These are phyloP conservation scores for Hericium rajendrae DNA, from an alignment of 768 basidiomycete species.

Conservation along the genomic window DNA sequence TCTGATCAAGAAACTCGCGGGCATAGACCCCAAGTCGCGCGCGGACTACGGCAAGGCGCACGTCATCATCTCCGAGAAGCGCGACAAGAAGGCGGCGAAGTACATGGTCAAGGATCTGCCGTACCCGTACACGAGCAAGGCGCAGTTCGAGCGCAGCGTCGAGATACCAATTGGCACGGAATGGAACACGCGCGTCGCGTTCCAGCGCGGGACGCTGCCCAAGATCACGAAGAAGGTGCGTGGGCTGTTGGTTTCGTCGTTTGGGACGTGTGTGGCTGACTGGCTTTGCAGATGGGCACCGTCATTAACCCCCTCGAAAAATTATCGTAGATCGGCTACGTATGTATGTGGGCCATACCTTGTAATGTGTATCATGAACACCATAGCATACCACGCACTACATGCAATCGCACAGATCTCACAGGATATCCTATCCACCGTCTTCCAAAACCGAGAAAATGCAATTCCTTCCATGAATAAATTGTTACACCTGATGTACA, in stretches of 20 bases:
- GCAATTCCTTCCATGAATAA: too few species aligned
- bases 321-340: slow-evolving; percentile 21
- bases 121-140: slow-evolving; percentile 87
- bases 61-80: slow-evolving; percentile 92
- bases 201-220: slow-evolving; percentile 79
- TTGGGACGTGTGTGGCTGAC: neutral
- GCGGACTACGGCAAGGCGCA: slow-evolving; percentile 79
- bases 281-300: slow-evolving; percentile 43
- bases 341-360: neutral
- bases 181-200: slow-evolving; percentile 85
- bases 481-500: too few species aligned
- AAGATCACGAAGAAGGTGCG: slow-evolving; percentile 79
- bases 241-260: neutral
- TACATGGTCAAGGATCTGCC: slow-evolving; percentile 89
- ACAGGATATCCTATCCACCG: too few species aligned
- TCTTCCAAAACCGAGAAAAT: too few species aligned
- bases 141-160: slow-evolving; percentile 84
- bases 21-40: slow-evolving; percentile 69
- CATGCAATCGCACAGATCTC: neutral
- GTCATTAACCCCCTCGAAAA: slow-evolving; percentile 66
- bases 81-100: slow-evolving; percentile 87
- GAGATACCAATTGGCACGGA: slow-evolving; percentile 76
- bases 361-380: neutral
- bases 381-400: neutral
- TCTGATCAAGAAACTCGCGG: slow-evolving; percentile 73